Conservation (phyloP, 352 stramenopile species). For the Phytophthora idaei region DNA sequence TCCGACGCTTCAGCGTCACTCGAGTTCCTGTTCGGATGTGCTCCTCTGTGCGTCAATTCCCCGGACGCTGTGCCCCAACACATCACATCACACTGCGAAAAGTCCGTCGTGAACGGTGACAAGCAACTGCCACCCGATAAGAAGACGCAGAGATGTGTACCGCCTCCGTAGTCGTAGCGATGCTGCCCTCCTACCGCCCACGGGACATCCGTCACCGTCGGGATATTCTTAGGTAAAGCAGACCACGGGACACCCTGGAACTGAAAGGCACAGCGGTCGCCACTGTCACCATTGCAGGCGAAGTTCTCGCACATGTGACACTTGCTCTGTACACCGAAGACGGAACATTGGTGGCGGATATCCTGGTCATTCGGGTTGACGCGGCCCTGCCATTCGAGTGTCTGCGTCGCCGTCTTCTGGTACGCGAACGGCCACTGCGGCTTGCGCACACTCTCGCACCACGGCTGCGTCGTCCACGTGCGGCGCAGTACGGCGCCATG, state of each 20-base stretch:
- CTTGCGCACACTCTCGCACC: slow-evolving; percentile 84
- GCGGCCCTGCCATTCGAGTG: slow-evolving; percentile 88
- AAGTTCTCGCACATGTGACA: slow-evolving; percentile 95
- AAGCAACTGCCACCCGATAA: slow-evolving; percentile 86
- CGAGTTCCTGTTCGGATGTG: slow-evolving; percentile 47
- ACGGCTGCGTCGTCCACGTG: slow-evolving; percentile 85
- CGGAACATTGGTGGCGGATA: slow-evolving; percentile 90
- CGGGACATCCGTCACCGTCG: slow-evolving; percentile 91
- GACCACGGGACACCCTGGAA: slow-evolving; percentile 90
- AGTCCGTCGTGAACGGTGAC: slow-evolving; percentile 82
- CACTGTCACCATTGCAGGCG: slow-evolving; percentile 53
- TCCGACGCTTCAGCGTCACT: slow-evolving; percentile 59
- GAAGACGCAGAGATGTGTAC: slow-evolving; percentile 90
- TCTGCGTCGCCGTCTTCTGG: slow-evolving; percentile 75
- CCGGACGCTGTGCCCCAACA: slow-evolving; percentile 90
- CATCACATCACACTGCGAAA: slow-evolving; percentile 85
- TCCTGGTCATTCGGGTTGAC: slow-evolving; percentile 91
- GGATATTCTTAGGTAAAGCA: slow-evolving; percentile 87
- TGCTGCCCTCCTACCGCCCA: slow-evolving; percentile 91
- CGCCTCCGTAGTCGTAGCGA: slow-evolving; percentile 92
- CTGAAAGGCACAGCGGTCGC: slow-evolving; percentile 86
- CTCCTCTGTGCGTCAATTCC: slow-evolving; percentile 24
- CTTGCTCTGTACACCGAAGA: slow-evolving; percentile 91
- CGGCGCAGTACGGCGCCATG: slow-evolving; percentile 77
- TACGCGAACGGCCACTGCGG: slow-evolving; percentile 95